Base-by-base conservation (phyloP, 2,329 filamentous ascomycete species). In the Monosporascus sp. region DNA sequence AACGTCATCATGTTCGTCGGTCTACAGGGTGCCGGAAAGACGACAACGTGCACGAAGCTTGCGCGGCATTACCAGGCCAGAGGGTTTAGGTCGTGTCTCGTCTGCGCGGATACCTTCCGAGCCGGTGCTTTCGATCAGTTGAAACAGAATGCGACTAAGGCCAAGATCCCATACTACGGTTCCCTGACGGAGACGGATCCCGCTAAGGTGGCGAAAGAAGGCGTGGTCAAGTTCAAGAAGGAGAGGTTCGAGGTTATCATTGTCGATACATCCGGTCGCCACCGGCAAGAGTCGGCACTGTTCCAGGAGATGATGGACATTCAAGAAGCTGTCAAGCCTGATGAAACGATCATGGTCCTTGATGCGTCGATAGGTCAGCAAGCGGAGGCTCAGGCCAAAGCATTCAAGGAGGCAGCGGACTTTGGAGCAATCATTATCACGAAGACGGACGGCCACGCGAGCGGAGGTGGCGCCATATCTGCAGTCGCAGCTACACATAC, bases 1-100 rank as follows among this genome's bases (percentile, higher is more conserved):
- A 99, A 97, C 71, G 89, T 99, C 68, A 97, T 99, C 73, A 99
- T 99, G 94, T 97, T 99, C 70, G 94, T 99, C 58, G 94, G 94
- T 75, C 80, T 99, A 48, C 94, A 99, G 73, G 94, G 94, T 78
- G 90, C 93, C 5, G 94, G 94, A 71, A 99, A 99, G 74, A 99
- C 94, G 24, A 99, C 94, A 1, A 95, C 93, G 14, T 97, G 94
- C 80, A 99, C 94, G 41, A 99, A 99, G 74, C 79, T 99, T 58
- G 94, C 94, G 18, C 79, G 92, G 54, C 93, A 96, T 79, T 99
- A 99, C 73, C 89, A 96, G 71, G 90, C 89, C 9, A 80, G 94
- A 57, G 94, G 94, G 1, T 96, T 97, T 80, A 90, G 90, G 72
- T 83, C 91, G 7, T 96, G 93, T 61, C 77, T 99, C 52, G 94